Evolutionary conservation across 2,329 filamentous ascomycete genomes (phyloP), one percentile per base, ranked within the genome.

Genomic region (Chrysosporium keratinophilum): DNA sequence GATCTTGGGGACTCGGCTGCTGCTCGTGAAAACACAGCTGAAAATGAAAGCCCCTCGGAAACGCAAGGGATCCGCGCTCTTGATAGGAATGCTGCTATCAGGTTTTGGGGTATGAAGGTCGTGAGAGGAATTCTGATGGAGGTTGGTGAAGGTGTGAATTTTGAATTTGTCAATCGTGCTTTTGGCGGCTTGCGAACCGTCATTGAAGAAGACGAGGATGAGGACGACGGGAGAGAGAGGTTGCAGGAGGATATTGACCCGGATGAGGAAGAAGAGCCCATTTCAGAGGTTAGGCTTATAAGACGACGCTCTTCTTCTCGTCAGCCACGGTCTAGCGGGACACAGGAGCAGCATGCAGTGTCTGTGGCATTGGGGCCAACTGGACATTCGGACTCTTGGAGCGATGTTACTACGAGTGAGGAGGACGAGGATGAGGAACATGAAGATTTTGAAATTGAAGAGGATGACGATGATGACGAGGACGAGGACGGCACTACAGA

Each of bases 101-200:
- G 67, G 12, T 82, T 79, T 61, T 85, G 82, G 82, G 78, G 74
- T 3, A 69, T 78, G 52, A 77, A 77, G 52, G 77, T 84, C 14
- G 79, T 76, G 1, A 72, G 81, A 53, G 78, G 80, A 0, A 60
- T 85, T 1, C 63, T 85, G 45, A 74, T 81, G 70, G 78, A 78
- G 59, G 76, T 76, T 17, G 75, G 73, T 0, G 75, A 76, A 57
- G 75, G 73, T 1, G 70, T 84, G 44, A 77, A 77, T 41, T 83
- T 78, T 64, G 69, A 72, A 14, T 76, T 76, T 57, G 76, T 82
- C 17, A 80, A 82, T 61, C 73, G 74, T 33, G 79, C 80, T 3
- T 84, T 83, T 66, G 81, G 81, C 33, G 82, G 81, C 0, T 64
- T 78, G n/a, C 76, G 76, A 5, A 69, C 73, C 11, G 66, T 69